Conservation (phyloP, 805 yeast genomes). For the Myxozyma geophila region DNA sequence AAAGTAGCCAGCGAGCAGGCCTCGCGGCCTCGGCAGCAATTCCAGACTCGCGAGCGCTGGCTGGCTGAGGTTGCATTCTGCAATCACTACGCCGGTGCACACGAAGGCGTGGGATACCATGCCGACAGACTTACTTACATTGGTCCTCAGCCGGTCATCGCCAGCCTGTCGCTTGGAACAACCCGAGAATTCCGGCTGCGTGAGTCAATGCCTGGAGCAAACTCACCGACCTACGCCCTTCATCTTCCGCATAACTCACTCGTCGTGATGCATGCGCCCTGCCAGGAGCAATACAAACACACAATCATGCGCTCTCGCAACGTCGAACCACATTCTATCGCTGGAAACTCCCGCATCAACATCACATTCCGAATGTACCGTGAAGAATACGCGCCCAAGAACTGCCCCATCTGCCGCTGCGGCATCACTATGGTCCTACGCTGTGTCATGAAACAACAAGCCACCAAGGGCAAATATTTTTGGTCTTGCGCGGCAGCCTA, state of each 20-base stretch:
- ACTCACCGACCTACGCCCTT: conserved; percentile 51
- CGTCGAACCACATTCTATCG: conserved; percentile 53
- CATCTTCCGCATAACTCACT: conserved; percentile 74
- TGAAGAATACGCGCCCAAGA: conserved; percentile 46
- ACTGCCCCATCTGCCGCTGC: conserved; percentile 52
- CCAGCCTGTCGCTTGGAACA: conserved; percentile 70
- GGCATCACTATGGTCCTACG: conserved; percentile 40
- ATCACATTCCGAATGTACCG: conserved; percentile 67
- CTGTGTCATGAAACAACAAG: conserved; percentile 28
- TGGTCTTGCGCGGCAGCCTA: conserved; percentile 38
- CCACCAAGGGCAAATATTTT: conserved; percentile 31
- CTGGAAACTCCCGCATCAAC: conserved; percentile 61
- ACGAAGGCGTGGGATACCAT: conserved; percentile 70
- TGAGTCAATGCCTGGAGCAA: neutral
- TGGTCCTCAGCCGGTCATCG: conserved; percentile 74
- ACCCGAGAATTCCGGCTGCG: conserved; percentile 58
- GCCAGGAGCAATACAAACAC: conserved; percentile 78
- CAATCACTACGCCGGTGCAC: conserved; percentile 57
- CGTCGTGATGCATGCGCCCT: conserved; percentile 75
- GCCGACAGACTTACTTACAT: conserved; percentile 72
- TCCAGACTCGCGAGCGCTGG: conserved; percentile 55
- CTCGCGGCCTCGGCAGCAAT: conserved; percentile 45
- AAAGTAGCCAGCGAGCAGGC: conserved; percentile 49
- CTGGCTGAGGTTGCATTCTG: conserved; percentile 57
- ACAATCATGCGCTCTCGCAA: conserved; percentile 54